These are phyloP conservation scores for Cantharellus cinnabarinus DNA, from an alignment of 768 basidiomycete species.

Conservation along the genomic window DNA sequence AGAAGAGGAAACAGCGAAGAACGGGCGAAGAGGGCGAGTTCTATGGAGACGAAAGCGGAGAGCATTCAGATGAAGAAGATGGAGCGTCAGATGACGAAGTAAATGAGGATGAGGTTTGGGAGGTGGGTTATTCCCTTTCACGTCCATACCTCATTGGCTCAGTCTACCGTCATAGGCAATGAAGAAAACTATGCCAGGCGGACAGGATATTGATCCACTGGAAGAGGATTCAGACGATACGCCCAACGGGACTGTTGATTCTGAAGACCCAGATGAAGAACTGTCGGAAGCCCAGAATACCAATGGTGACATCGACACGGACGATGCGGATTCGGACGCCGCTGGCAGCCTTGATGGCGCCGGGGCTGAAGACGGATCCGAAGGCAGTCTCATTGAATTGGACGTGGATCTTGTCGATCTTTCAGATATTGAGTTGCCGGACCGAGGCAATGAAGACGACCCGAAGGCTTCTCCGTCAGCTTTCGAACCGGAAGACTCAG, in stretches of 20 bases:
- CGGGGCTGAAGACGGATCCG: constrained; percentile 26
- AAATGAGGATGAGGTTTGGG: constrained; percentile 67
- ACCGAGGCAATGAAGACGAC: constrained; percentile 24
- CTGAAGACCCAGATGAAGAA: background rate
- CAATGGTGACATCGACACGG: constrained; percentile 16
- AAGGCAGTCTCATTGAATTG: constrained; percentile 20
- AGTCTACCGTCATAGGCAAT: constrained; percentile 38
- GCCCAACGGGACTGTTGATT: constrained; percentile 1
- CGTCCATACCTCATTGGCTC: background rate
- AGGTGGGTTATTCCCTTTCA: constrained; percentile 28
- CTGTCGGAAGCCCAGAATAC: constrained; percentile 4
- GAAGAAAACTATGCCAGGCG: constrained; percentile 58
- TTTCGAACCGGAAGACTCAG: constrained; percentile 34
- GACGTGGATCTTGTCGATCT: constrained; percentile 20
- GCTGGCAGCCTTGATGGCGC: constrained; percentile 16
- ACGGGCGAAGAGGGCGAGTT: constrained; percentile 4
- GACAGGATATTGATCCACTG: constrained; percentile 20
- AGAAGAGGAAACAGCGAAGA: too few relatives aligned
- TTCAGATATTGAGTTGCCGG: too few relatives aligned
- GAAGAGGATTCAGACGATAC: constrained; percentile 11
- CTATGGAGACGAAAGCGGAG: constrained; percentile 17
- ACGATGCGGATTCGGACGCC: constrained; percentile 14
- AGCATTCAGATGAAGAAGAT: background rate
- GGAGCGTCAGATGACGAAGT: constrained; percentile 11
- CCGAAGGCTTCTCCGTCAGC: constrained; percentile 30